A percentile compares a stretch with the other conserved stretches of the same genome.
Conservation (phyloP, 202 grass and related monocot species). For the Schoenoplectus triqueter region DNA sequence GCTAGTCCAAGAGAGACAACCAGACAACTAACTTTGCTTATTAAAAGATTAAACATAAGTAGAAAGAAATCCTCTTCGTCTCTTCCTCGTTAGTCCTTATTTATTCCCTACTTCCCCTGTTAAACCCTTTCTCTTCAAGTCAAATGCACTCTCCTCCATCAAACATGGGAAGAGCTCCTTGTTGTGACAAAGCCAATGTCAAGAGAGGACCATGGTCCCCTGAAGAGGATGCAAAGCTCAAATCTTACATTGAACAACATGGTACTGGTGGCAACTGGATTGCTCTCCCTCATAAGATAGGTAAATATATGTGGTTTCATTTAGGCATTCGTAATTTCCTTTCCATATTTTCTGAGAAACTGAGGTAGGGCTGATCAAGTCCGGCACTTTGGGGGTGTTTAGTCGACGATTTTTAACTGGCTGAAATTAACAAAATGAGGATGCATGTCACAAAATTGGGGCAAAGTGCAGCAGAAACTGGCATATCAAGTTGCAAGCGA, state of each 20-base stretch:
- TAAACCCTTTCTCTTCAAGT: slow-evolving; percentile 45
- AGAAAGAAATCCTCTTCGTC: slow-evolving; percentile 48
- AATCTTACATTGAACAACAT: slow-evolving; percentile 90
- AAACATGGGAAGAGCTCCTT: slow-evolving; percentile 92
- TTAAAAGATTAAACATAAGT: slow-evolving; percentile 45
- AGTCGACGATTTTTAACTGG: neutral
- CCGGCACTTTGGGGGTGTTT: neutral
- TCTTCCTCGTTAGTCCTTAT: slow-evolving; percentile 67
- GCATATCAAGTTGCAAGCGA: neutral
- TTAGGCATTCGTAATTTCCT: neutral
- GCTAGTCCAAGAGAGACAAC: slow-evolving; percentile 63
- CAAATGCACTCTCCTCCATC: slow-evolving; percentile 50
- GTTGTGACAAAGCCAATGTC: slow-evolving; percentile 95
- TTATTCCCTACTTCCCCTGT: slow-evolving; percentile 42
- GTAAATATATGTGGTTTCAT: slow-evolving; percentile 42
- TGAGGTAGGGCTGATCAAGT: neutral
- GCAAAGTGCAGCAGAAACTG: neutral
- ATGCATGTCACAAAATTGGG: neutral
- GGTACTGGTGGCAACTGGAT: slow-evolving; percentile 98
- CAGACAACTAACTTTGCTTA: slow-evolving; percentile 52
- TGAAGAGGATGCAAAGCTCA: slow-evolving; percentile 92
- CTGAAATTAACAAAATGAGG: neutral
- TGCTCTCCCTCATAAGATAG: slow-evolving; percentile 92
- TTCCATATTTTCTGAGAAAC: neutral
- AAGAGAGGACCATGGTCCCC: slow-evolving; percentile 96